A percentile compares a stretch with the other conserved stretches of the same genome.
Conservation (phyloP, 805 yeast species). For the Wickerhamomyces silvicola region DNA sequence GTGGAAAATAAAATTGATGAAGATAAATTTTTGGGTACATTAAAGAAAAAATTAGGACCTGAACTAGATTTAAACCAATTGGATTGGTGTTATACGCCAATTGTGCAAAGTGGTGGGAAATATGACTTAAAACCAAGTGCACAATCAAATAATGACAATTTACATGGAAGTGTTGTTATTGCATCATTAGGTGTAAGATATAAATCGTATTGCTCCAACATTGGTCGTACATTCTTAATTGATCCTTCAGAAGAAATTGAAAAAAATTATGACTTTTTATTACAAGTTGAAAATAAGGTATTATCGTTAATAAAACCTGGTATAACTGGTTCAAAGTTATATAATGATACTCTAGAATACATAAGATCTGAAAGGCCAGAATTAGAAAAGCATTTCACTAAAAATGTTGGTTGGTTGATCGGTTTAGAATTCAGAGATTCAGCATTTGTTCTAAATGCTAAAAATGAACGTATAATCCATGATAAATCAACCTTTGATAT, state of each 20-base stretch:
- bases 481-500: constrained; percentile 73
- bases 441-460: constrained; percentile 62
- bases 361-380: constrained; percentile 61
- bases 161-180: constrained; percentile 73
- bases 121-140: constrained; percentile 84
- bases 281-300: constrained; percentile 65
- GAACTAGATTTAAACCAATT: constrained; percentile 71
- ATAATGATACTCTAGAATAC: constrained; percentile 52
- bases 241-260: constrained; percentile 82
- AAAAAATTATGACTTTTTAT: constrained; percentile 67
- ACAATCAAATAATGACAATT: constrained; percentile 56
- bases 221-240: constrained; percentile 82
- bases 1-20: constrained; percentile 82
- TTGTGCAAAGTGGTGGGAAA: constrained; percentile 80
- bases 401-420: constrained; percentile 80
- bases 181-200: constrained; percentile 83
- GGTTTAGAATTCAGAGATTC: constrained; percentile 90
- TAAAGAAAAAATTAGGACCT: constrained; percentile 49
- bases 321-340: constrained; percentile 52
- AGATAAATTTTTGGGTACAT: constrained; percentile 51
- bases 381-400: constrained; percentile 56
- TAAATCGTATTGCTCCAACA: constrained; percentile 80
- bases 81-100: constrained; percentile 94
- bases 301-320: constrained; percentile 60
- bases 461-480: constrained; percentile 58